Base-by-base conservation (phyloP, 768 basidiomycete species). In the Strobilomyces echinocephalus region DNA sequence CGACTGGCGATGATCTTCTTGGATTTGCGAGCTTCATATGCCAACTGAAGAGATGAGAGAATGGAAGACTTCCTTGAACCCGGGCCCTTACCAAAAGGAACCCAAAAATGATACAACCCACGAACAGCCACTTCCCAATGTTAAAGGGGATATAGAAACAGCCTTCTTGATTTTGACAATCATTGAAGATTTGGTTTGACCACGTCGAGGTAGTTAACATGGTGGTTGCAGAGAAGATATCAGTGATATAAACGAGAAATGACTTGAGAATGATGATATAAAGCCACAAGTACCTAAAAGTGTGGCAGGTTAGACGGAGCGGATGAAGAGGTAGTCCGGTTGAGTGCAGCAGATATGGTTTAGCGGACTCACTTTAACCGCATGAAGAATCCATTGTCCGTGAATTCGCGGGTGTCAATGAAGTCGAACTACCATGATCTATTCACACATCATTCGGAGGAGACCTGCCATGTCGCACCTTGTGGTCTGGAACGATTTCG, bases 61-160 rank as follows among this genome's bases (percentile, higher is more conserved):
- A 56, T 56, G 39, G 31, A 20, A 18, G 4, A n/a, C 8, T 24
- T 21, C 7, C 28, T 14, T n/a, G 18, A 50, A 46, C 18, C 18
- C 7, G 24, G 14, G 20, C 31, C 54, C 88, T 57, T 64, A 92
- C 93, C 68, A 99, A 74, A 28, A 99, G 77, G 75, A 97, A 98
- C n/a, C 91, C 93, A 70, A 97, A 91, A 61, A 97, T 88, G 80
- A 99, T 98, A 73, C 95, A 98, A 43, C 92, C 93, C 18, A 97
- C 88, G 74, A 98, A 98, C 56, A 99, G 76, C 93, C 93, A 98
- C 72, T 94, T 91, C 48, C 91, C 94, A 50, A 90, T 83, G 54
- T 77, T 75, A 74, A 97, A 98, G 2, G 90, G 86, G 59, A 94
- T 88, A 65, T 87, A 82, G 48, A 93, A 84, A 67, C 93, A 97